These are phyloP conservation scores for Candida sp. DNA, from an alignment of 1,139 yeast species.

Conservation along the genomic window DNA sequence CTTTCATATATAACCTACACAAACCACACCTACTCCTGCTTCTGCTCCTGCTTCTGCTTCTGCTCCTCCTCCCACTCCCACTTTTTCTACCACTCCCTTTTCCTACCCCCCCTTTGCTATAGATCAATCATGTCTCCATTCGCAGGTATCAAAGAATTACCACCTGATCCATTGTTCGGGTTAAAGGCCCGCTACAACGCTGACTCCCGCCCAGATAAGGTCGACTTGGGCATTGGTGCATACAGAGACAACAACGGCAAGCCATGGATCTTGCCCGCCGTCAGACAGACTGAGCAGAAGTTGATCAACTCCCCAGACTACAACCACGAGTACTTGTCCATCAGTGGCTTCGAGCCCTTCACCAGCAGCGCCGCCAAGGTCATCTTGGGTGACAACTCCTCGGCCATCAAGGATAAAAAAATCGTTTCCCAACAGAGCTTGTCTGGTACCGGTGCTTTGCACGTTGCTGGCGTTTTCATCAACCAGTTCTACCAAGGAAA, in stretches of 20 bases:
- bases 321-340: constrained; percentile 93
- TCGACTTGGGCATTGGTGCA: constrained; percentile 95
- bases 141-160: constrained; percentile 59
- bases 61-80: not conserved
- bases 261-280: constrained; percentile 95
- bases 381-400: constrained; percentile 70
- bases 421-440: constrained; percentile 84
- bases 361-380: constrained; percentile 78
- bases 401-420: constrained; percentile 55
- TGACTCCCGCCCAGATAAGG: constrained; percentile 71
- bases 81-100: not conserved
- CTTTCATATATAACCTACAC: not conserved
- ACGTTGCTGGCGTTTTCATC: constrained; percentile 81
- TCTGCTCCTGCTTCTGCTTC: not conserved
- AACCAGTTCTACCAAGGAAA: constrained; percentile 53
- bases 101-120: not conserved
- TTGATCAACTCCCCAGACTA: constrained; percentile 54
- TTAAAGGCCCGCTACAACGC: constrained; percentile 74
- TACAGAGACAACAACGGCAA: constrained; percentile 92
- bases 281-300: constrained; percentile 69
- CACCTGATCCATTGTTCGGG: constrained; percentile 84
- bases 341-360: constrained; percentile 77
- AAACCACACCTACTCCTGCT: not conserved
- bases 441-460: constrained; percentile 97
- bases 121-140: constrained; percentile 38